Evolutionary conservation across 2,329 filamentous ascomycete genomes (phyloP), one percentile per base, ranked within the genome.

Genomic region (Drechslerella dactyloides): DNA sequence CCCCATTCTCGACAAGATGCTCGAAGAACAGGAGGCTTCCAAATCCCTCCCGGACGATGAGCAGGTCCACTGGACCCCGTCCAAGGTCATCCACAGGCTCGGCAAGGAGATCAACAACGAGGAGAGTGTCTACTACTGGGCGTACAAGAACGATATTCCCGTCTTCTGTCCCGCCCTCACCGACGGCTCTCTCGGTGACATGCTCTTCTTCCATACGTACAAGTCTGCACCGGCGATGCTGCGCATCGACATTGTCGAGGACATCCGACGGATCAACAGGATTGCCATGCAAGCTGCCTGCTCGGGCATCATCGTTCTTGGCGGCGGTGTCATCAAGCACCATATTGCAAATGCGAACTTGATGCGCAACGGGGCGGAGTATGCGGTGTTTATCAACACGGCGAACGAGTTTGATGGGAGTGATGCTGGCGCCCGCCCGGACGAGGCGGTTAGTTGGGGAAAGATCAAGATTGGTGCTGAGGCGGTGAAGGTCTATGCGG

Each of bases 171-270:
- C 94, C 0, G 94, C 94, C 4, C 82, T 99, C 76, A 99, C 94
- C 0, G 94, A 99, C 78, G 94, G 94, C 17, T 96, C 91, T 76
- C 81, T 99, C 19, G 94, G 94, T 3, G 94, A 99, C 80, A 99
- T 99, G 94, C 84, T 99, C 44, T 97, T 97, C 81, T 97, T 99
- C 80, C 93, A 99, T 82, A 96, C 93, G 0, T 99, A 92, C 85
- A 94, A 93, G 79, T 82, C 90, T 0, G 93, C 90, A 1, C 93
- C 93, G 2, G 82, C 83, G 72, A 90, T 93, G 79, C 84, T 99
- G 46, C 87, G 88, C 64, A 86, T 97, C 70, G 94, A 97, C 79
- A 91, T 97, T 68, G 91, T 97, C 21, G 90, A 96, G 77, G 94
- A 99, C 77, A 94, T 99, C 73, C 87, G 94, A 19, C 87, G 85